A percentile compares a stretch with the other conserved stretches of the same genome.
phyloP scores from a whole-genome alignment of 2,329 filamentous ascomycete species.

The Acephala macrosclerotiorum region DNA sequence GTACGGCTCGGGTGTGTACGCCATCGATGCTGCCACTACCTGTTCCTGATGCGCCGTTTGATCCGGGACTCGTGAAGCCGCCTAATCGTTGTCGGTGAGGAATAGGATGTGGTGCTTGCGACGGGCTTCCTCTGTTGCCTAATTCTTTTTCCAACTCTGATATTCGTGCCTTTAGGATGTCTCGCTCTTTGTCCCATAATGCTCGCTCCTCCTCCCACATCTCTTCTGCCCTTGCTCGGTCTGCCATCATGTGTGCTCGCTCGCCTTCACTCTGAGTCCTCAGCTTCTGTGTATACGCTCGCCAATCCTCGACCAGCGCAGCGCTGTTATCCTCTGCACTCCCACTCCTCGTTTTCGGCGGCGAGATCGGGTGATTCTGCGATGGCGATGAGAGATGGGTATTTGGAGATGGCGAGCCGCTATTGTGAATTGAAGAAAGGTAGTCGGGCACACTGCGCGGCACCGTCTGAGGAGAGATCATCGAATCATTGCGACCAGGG shows the following conservation, averaged over 20 bases:
- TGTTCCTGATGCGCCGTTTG: conserved; percentile 19
- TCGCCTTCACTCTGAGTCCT: conserved; percentile 42
- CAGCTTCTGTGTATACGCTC: conserved; percentile 41
- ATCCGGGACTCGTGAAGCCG: conserved; percentile 24
- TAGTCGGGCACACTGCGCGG: conserved; percentile 33
- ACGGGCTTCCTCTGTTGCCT: conserved; percentile 13
- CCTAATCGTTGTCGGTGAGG: conserved; percentile 1
- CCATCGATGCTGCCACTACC: conserved; percentile 31
- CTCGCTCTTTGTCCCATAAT: conserved; percentile 44
- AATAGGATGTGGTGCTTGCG: background rate
- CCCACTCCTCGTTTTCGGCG: conserved; percentile 41
- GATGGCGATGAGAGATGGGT: conserved; percentile 30
- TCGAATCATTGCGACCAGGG: conserved; percentile 22
- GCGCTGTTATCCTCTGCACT: conserved; percentile 39
- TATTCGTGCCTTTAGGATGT: conserved; percentile 38
- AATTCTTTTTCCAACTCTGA: conserved; percentile 38
- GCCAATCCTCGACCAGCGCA: conserved; percentile 43
- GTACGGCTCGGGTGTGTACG: conserved; percentile 26
- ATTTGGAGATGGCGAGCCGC: conserved; percentile 22
- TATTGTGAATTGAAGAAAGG: conserved; percentile 25
- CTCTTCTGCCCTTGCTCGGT: conserved; percentile 41
- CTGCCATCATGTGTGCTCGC: conserved; percentile 42
- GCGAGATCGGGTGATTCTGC: conserved; percentile 38
- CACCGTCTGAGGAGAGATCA: conserved; percentile 28
- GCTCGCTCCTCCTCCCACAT: conserved; percentile 44